phyloP scores from a whole-genome alignment of 306 rosid species.

The Boehmeria nivea region DNA sequence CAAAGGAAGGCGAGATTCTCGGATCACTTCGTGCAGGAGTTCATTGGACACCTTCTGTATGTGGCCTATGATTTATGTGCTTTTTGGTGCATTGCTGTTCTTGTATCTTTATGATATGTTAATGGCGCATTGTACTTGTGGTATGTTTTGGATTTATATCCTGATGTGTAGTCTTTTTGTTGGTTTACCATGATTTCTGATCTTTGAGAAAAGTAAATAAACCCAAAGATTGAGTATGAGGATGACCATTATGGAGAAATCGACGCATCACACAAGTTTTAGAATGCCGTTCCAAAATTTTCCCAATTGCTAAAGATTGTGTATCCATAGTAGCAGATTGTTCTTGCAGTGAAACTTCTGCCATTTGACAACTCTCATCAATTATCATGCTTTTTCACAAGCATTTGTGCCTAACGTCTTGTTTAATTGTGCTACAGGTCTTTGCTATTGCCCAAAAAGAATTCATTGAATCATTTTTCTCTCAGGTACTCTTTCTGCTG shows the following conservation, averaged over 20 bases:
- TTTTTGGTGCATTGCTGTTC: conserved; percentile 10
- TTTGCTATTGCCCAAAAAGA: conserved; percentile 90
- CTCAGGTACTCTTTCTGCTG: conserved; percentile 56
- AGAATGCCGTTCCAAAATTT: too few relatives aligned
- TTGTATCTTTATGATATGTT: background rate
- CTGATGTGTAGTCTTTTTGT: background rate
- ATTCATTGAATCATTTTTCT: conserved; percentile 80
- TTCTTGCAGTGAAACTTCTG: too few relatives aligned
- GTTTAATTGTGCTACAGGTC: conserved; percentile 47
- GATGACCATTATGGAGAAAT: too few relatives aligned
- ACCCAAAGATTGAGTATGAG: too few relatives aligned
- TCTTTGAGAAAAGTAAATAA: too few relatives aligned
- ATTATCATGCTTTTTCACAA: too few relatives aligned
- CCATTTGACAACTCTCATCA: too few relatives aligned
- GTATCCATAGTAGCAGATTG: background rate
- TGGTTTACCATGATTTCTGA: background rate
- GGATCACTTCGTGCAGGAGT: conserved; percentile 96
- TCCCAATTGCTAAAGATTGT: background rate
- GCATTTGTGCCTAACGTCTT: conserved; percentile 17
- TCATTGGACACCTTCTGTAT: conserved; percentile 96
- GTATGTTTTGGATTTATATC: background rate
- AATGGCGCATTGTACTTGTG: background rate
- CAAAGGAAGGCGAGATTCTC: conserved; percentile 72
- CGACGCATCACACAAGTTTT: too few relatives aligned
- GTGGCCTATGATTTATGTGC: conserved; percentile 35